Conservation (phyloP, 2,329 filamentous ascomycete genomes). For the Rutstroemia sp. region DNA sequence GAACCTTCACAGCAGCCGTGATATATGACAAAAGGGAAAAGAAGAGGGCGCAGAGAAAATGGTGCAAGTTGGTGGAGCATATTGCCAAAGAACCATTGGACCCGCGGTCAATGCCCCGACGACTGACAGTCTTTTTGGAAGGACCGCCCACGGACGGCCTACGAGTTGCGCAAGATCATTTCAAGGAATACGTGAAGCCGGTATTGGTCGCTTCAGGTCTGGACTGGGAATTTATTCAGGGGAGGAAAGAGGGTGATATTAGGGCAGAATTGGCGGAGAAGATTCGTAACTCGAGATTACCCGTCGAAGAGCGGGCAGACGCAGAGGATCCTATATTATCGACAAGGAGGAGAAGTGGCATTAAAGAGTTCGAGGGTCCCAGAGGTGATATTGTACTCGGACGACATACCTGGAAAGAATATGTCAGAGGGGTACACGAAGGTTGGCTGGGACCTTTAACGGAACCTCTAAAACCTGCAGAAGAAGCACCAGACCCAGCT, state of each 20-base stretch:
- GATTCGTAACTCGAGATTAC: slow-evolving; percentile 63
- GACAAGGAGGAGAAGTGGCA: slow-evolving; percentile 57
- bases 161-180: slow-evolving; percentile 83
- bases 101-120: slow-evolving; percentile 68
- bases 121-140: slow-evolving; percentile 77
- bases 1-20: slow-evolving; percentile 70
- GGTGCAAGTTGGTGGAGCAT: slow-evolving; percentile 78
- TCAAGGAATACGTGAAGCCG: slow-evolving; percentile 92
- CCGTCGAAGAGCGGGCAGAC: slow-evolving; percentile 28
- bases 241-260: slow-evolving; percentile 85
- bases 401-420: slow-evolving; percentile 95
- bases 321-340: slow-evolving; percentile 55
- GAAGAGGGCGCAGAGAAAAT: slow-evolving; percentile 75
- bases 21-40: slow-evolving; percentile 92
- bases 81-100: slow-evolving; percentile 69
- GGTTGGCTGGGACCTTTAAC: slow-evolving; percentile 88
- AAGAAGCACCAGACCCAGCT: slow-evolving; percentile 14
- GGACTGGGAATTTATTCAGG: slow-evolving; percentile 95
- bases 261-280: slow-evolving; percentile 79
- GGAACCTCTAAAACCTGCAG: slow-evolving; percentile 40
- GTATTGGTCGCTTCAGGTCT: slow-evolving; percentile 81
- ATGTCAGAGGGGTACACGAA: slow-evolving; percentile 85
- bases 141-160: slow-evolving; percentile 83
- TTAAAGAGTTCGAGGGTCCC: slow-evolving; percentile 64
- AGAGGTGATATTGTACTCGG: slow-evolving; percentile 85